Conservation (phyloP, 352 stramenopile species). For the Phytopythium litorale region DNA sequence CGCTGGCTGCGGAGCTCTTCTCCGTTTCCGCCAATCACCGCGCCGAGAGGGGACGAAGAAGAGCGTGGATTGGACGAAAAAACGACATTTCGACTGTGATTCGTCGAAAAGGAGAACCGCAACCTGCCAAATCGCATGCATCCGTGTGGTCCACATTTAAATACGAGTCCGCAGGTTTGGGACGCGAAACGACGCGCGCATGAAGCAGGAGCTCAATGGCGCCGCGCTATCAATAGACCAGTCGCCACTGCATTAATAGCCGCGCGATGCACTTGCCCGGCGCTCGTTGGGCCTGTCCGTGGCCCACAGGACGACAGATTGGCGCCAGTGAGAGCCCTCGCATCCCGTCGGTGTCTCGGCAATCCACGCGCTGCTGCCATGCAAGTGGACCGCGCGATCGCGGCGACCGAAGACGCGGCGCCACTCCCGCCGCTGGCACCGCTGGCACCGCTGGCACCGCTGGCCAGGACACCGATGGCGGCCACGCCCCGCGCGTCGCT, state of each 20-base stretch:
- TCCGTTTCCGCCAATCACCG: constrained; percentile 4
- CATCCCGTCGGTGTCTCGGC: no score
- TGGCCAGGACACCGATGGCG: background rate
- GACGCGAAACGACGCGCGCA: background rate
- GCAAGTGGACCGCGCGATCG: background rate
- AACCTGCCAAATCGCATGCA: background rate
- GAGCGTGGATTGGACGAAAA: background rate
- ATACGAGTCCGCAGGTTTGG: background rate
- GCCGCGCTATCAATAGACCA: background rate
- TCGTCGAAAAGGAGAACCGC: background rate
- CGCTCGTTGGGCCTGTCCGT: no score
- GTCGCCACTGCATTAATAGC: background rate
- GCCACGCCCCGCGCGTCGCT: background rate
- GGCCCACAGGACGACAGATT: no score
- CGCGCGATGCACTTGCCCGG: background rate
- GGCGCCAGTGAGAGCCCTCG: no score
- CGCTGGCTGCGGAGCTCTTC: constrained; percentile 1
- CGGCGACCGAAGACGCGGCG: background rate
- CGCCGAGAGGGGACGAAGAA: no score
- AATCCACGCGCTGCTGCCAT: background rate
- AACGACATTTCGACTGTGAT: background rate
- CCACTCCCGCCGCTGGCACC: no score
- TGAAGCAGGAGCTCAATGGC: background rate
- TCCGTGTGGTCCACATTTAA: background rate
- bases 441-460: no score